Evolutionary conservation across 495 filamentous ascomycete species (phyloP).

Genomic region (Lepraria neglecta): DNA sequence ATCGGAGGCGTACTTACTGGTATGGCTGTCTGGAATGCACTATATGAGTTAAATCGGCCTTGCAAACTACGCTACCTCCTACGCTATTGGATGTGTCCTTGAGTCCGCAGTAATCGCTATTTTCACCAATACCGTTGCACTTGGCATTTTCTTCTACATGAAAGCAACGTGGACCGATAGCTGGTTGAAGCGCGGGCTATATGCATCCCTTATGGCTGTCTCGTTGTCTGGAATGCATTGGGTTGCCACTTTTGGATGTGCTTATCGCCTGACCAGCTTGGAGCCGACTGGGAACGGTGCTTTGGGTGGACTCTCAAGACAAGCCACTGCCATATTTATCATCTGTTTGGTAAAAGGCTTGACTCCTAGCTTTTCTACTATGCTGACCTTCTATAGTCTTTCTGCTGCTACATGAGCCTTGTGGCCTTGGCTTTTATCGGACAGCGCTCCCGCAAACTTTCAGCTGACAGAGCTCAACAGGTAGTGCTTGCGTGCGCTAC

Average conservation of each 20-base stretch:
- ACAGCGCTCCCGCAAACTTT: conserved; percentile 47
- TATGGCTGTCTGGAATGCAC: conserved; percentile 78
- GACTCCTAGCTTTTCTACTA: background rate
- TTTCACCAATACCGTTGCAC: conserved; percentile 57
- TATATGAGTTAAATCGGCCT: conserved; percentile 82
- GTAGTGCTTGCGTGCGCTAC: conserved; percentile 69
- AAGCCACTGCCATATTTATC: conserved; percentile 56
- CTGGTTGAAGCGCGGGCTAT: conserved; percentile 65
- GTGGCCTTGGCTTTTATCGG: conserved; percentile 51
- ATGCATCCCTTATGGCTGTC: conserved; percentile 59
- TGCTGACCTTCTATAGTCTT: conserved; percentile 39
- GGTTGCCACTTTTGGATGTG: conserved; percentile 67
- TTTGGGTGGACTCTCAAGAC: conserved; percentile 41
- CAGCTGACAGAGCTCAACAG: conserved; percentile 63
- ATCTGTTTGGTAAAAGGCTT: conserved; percentile 52
- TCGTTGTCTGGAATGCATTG: conserved; percentile 88
- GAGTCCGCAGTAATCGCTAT: conserved; percentile 68
- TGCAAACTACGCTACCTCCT: conserved; percentile 62
- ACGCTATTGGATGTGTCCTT: conserved; percentile 51
- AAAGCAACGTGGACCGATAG: conserved; percentile 69
- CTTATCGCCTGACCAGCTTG: conserved; percentile 45
- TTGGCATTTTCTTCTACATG: conserved; percentile 72
- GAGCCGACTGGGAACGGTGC: conserved; percentile 21
- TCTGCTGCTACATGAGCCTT: conserved; percentile 54
- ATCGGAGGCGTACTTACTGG: conserved; percentile 63